Evolutionary conservation across 441 rosid genomes (phyloP), one percentile per base, ranked within the genome.

Genomic region (Populus trichocarpa): DNA sequence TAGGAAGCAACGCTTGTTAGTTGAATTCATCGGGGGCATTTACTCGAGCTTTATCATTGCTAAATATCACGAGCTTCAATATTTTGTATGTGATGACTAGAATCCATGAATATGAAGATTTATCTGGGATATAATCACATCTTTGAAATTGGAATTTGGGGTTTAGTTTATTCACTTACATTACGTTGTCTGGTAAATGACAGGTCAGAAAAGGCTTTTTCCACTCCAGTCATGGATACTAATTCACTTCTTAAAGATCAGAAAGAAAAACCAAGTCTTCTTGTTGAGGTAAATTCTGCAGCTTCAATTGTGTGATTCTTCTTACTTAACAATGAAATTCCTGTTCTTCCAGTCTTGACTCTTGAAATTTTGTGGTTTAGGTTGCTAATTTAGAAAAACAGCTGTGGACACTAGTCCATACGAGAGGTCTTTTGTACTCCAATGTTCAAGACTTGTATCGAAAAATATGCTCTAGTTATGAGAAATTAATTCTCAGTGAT

Each of bases 301-400:
- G 77, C 26, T 69, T 42, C 72, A 72, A 10, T 79, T 70, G 53
- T 64, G 63, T 75, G 67, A 68, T 75, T 69, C 20, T 61, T 79
- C 46, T 46, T 23, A 36, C 22, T 75, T 70, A 68, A 28, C 42
- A 14, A 66, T 64, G 73, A 59, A 71, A 7, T 53, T 68, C 38
- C 22, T 70, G 30, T 72, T 68, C 57, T 67, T 70, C 70, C 12
- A 68, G 33, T 76, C 46, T 78, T 77, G 64, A 72, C 67, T 71
- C 71, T 57, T 38, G 40, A 35, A 75, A 76, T 64, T 71, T 61
- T 76, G 40, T 81, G 84, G 50, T 88, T 82, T 83, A 95, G 99
- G 92, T 93, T 67, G 80, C 81, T 82, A 86, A 78, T 80, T 79
- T 78, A 50, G 98, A 96, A 82, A 93, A 88, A 77, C 94, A 89